These are phyloP conservation scores for Trifolium dubium DNA, from an alignment of 306 rosid species.

Conservation along the genomic window DNA sequence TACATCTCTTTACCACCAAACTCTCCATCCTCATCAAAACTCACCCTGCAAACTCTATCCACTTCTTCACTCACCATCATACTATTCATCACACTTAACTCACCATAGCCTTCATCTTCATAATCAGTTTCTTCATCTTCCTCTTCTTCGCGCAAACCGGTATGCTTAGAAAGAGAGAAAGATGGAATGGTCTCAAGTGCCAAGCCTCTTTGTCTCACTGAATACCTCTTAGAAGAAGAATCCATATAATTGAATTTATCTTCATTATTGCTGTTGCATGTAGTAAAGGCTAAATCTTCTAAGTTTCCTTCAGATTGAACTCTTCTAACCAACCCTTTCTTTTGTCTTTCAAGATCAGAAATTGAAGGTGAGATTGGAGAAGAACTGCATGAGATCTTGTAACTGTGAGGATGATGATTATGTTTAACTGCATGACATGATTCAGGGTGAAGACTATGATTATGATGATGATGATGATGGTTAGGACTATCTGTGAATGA, in stretches of 20 bases:
- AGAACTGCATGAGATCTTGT: slow-evolving; percentile 54
- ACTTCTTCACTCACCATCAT: slow-evolving; percentile 45
- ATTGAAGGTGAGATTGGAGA: slow-evolving; percentile 82
- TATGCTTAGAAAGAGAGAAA: slow-evolving; percentile 36
- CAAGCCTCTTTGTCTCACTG: slow-evolving; percentile 40
- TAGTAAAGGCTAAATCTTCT: slow-evolving; percentile 54
- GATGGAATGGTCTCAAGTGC: slow-evolving; percentile 69
- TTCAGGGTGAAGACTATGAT: slow-evolving; percentile 47
- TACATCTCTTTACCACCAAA: slow-evolving; percentile 48
- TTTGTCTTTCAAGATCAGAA: slow-evolving; percentile 45
- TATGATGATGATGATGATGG: background rate
- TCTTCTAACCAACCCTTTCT: slow-evolving; percentile 64
- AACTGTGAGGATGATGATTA: slow-evolving; percentile 49
- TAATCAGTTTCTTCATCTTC: slow-evolving; percentile 53
- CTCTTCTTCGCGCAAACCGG: slow-evolving; percentile 49
- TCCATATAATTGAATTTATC: slow-evolving; percentile 40
- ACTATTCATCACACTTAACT: slow-evolving; percentile 33
- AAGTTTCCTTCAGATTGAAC: slow-evolving; percentile 88
- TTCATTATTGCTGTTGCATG: slow-evolving; percentile 43
- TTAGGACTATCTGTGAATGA: slow-evolving; percentile 63
- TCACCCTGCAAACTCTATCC: slow-evolving; percentile 46
- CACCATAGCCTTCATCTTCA: slow-evolving; percentile 43
- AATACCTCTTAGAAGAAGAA: slow-evolving; percentile 38
- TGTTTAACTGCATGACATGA: slow-evolving; percentile 45
- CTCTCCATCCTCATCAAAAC: slow-evolving; percentile 42